phyloP scores from a whole-genome alignment of 2,329 filamentous ascomycete species.

The Bipolaris oryzae region DNA sequence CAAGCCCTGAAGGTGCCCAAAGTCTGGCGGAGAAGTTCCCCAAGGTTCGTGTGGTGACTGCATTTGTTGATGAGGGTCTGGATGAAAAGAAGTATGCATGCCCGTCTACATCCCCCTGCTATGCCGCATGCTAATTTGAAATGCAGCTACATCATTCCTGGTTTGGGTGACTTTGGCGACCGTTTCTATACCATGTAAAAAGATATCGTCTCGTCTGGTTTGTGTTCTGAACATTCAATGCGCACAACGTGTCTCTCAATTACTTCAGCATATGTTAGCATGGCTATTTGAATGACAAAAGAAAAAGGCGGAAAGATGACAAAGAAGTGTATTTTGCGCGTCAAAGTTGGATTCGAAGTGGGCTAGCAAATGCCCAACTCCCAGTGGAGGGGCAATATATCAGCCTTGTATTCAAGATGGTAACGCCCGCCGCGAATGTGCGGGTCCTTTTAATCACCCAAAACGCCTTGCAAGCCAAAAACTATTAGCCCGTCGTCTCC shows the following conservation, averaged over 20 bases:
- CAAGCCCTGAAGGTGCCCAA: constrained; percentile 89
- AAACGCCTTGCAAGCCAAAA: constrained; percentile 32
- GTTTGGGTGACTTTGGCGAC: constrained; percentile 93
- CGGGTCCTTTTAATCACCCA: constrained; percentile 24
- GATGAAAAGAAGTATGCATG: constrained; percentile 87
- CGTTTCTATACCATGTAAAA: constrained; percentile 87
- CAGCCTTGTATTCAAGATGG: constrained; percentile 2
- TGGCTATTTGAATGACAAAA: neutral
- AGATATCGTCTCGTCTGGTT: neutral
- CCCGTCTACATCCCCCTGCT: neutral
- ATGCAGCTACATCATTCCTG: constrained; percentile 88
- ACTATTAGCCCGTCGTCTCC: constrained; percentile 3
- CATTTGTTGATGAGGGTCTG: constrained; percentile 94
- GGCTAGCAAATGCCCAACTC: constrained; percentile 1
- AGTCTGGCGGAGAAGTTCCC: constrained; percentile 91
- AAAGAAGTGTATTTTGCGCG: neutral
- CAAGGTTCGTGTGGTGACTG: constrained; percentile 87
- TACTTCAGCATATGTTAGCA: constrained; percentile 16
- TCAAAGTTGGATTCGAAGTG: neutral
- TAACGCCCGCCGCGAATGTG: constrained; percentile 16
- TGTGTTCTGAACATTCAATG: constrained; percentile 13
- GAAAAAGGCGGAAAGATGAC: neutral
- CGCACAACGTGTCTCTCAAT: constrained; percentile 12
- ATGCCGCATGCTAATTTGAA: neutral
- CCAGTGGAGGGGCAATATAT: constrained; percentile 2